These are phyloP conservation scores for Amphichorda felina DNA, from an alignment of 2,329 filamentous ascomycete genomes.

Conservation along the genomic window DNA sequence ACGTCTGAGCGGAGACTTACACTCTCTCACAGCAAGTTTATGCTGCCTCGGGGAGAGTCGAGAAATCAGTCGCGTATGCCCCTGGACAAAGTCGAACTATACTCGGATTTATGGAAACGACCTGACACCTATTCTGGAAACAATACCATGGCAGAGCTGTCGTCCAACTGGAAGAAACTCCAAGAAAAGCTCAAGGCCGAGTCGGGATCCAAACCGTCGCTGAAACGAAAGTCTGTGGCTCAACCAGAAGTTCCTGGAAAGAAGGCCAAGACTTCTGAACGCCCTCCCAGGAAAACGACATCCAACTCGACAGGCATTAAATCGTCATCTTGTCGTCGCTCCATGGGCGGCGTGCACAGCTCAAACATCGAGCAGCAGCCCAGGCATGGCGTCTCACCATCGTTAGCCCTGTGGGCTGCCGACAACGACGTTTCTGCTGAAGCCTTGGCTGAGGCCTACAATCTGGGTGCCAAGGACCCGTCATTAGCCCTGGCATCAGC, in stretches of 20 bases:
- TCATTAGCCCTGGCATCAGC: slow-evolving; percentile 32
- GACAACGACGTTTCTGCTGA: slow-evolving; percentile 50
- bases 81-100: no score
- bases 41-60: no score
- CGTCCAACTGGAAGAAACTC: slow-evolving; percentile 69
- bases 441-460: slow-evolving; percentile 50
- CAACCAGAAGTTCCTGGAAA: slow-evolving; percentile 15
- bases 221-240: slow-evolving; percentile 29
- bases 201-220: slow-evolving; percentile 21
- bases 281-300: not conserved
- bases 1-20: no score
- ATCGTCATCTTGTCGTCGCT: not conserved
- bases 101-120: no score
- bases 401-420: slow-evolving; percentile 47
- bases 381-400: slow-evolving; percentile 32
- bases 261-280: slow-evolving; percentile 11
- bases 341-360: slow-evolving; percentile 48
- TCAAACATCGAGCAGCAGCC: slow-evolving; percentile 25
- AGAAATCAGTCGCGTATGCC: no score
- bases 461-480: slow-evolving; percentile 35
- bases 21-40: no score
- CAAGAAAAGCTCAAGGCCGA: slow-evolving; percentile 48
- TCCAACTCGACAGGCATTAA: slow-evolving; percentile 1
- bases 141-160: slow-evolving; percentile 31
- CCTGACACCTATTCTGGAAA: not conserved